These are phyloP conservation scores for Candida insectalens DNA, from an alignment of 805 yeast species.

Conservation along the genomic window DNA sequence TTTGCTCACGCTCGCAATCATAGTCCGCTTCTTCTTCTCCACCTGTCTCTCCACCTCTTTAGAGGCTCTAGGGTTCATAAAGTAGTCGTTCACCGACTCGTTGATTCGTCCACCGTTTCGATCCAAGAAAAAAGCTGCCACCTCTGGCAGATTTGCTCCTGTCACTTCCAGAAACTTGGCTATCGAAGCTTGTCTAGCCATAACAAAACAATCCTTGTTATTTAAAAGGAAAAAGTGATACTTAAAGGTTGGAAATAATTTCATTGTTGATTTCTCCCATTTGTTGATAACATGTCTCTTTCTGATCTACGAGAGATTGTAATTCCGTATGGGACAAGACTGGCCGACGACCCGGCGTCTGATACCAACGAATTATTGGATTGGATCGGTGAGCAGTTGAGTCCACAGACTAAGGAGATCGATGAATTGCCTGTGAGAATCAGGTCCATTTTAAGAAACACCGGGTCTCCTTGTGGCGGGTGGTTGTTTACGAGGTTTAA, in stretches of 20 bases:
- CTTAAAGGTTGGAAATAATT: not conserved
- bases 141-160: conserved; percentile 24
- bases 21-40: conserved; percentile 1
- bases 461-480: conserved; percentile 10
- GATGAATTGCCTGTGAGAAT: conserved; percentile 14
- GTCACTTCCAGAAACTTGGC: conserved; percentile 33
- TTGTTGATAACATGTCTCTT: not conserved
- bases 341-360: conserved; percentile 15
- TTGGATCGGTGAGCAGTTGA: conserved; percentile 11
- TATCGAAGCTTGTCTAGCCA: conserved; percentile 9
- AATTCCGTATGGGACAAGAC: no score
- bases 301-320: no score
- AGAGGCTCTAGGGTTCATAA: conserved; percentile 11
- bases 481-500: conserved; percentile 9
- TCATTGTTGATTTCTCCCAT: not conserved
- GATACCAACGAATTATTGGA: conserved; percentile 14
- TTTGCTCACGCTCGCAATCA: conserved; percentile 1
- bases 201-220: not conserved
- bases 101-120: conserved; percentile 13
- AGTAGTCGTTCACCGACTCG: conserved; percentile 17
- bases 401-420: conserved; percentile 1
- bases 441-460: conserved; percentile 10
- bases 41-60: conserved; percentile 4
- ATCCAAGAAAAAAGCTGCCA: conserved; percentile 27
- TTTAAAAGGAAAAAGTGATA: no score